These are phyloP conservation scores for Teratosphaeria gauchensis DNA, from an alignment of 2,329 filamentous ascomycete genomes.

Conservation along the genomic window DNA sequence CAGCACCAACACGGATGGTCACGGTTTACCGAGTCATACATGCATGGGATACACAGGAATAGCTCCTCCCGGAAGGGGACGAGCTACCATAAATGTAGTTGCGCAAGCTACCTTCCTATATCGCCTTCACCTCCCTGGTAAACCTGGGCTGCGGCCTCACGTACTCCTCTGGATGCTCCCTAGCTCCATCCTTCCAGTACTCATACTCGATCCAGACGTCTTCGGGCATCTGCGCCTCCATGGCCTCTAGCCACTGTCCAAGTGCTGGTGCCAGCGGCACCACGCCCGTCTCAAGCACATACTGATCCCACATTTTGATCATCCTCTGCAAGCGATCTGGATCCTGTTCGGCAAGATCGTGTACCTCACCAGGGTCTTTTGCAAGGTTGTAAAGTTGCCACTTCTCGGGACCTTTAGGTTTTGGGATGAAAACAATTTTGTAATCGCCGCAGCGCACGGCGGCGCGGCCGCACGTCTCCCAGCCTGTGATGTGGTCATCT, in stretches of 20 bases:
- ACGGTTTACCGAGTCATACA: too few relatives aligned
- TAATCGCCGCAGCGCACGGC: constrained; percentile 48
- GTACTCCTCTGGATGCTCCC: constrained; percentile 30
- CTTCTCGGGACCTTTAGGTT: constrained; percentile 44
- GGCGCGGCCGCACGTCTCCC: constrained; percentile 46
- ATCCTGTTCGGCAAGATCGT: constrained; percentile 27
- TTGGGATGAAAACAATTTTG: constrained; percentile 50
- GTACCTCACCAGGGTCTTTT: constrained; percentile 42
- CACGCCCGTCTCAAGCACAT: constrained; percentile 50
- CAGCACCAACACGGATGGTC: too few relatives aligned
- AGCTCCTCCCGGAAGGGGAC: constrained; percentile 1
- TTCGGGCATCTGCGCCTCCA: constrained; percentile 56
- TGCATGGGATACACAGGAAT: neutral
- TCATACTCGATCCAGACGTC: constrained; percentile 58
- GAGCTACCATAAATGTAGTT: neutral
- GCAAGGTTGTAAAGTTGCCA: constrained; percentile 50
- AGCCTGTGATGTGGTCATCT: constrained; percentile 44
- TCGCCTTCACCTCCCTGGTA: constrained; percentile 14
- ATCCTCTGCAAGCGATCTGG: constrained; percentile 39
- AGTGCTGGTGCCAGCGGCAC: constrained; percentile 50
- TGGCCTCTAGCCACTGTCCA: constrained; percentile 49
- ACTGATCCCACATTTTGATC: constrained; percentile 47
- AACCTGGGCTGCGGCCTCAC: constrained; percentile 24
- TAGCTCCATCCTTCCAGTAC: constrained; percentile 49
- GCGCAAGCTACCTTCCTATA: constrained; percentile 3